These are phyloP conservation scores for Boletus rex-veris DNA, from an alignment of 768 basidiomycete genomes.

Conservation along the genomic window DNA sequence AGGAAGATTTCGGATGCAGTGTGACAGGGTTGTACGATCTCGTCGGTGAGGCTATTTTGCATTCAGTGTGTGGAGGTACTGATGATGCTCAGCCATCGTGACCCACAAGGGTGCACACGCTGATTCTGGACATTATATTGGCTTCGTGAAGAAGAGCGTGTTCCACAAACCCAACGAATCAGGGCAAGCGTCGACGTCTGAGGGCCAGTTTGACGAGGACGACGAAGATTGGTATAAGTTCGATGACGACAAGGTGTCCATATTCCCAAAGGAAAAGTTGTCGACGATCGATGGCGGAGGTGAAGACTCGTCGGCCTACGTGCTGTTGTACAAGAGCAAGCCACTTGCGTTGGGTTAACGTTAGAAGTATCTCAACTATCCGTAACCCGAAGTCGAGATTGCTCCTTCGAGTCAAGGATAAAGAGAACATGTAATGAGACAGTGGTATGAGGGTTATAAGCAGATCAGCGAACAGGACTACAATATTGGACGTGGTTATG, in stretches of 20 bases:
- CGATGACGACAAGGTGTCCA: constrained; percentile 90
- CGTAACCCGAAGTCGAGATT: constrained; percentile 10
- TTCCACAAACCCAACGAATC: constrained; percentile 41
- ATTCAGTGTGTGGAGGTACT: not conserved
- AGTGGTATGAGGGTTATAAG: constrained; percentile 15
- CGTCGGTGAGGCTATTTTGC: constrained; percentile 55
- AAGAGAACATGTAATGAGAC: constrained; percentile 4
- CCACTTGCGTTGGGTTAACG: constrained; percentile 28
- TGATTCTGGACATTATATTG: constrained; percentile 95
- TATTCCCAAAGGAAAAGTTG: constrained; percentile 84
- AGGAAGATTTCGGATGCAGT: constrained; percentile 69
- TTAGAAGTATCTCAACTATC: constrained; percentile 16
- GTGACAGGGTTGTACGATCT: constrained; percentile 86
- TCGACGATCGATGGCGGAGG: constrained; percentile 85
- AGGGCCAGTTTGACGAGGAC: constrained; percentile 20
- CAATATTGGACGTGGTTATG: constrained; percentile 7
- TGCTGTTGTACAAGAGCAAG: constrained; percentile 79
- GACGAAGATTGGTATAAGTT: constrained; percentile 95
- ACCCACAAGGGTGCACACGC: constrained; percentile 97
- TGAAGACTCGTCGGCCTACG: constrained; percentile 87
- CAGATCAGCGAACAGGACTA: not conserved
- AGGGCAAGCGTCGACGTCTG: not conserved
- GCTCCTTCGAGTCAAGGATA: not conserved
- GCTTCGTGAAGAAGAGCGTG: constrained; percentile 77
- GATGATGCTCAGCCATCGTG: constrained; percentile 66